phyloP scores from a whole-genome alignment of 2,329 filamentous ascomycete species.

The Rhynchosporium graminicola region DNA sequence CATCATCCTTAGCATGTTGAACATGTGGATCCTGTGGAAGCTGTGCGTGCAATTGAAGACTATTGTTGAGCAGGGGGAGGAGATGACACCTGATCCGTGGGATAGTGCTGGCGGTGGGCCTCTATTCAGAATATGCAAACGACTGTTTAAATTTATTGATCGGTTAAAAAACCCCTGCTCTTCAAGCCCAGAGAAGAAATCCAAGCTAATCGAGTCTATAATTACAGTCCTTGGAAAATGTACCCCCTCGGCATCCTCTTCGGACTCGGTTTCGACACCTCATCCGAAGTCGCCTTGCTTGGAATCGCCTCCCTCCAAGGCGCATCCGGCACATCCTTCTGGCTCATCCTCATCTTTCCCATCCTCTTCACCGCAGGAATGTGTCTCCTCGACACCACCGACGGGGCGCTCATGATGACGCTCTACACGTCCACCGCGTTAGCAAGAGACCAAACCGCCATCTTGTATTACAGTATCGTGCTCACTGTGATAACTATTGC shows the following conservation, averaged over 20 bases:
- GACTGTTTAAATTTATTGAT: constrained; percentile 73
- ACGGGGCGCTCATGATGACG: constrained; percentile 93
- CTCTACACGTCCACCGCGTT: constrained; percentile 82
- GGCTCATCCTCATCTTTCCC: constrained; percentile 92
- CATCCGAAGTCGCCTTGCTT: constrained; percentile 87
- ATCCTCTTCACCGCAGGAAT: constrained; percentile 93
- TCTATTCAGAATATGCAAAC: constrained; percentile 69
- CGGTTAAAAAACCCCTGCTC: constrained; percentile 22
- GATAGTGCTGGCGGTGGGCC: constrained; percentile 65
- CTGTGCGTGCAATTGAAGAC: constrained; percentile 56
- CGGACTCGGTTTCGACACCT: constrained; percentile 93
- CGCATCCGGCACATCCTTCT: constrained; percentile 82
- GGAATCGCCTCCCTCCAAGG: constrained; percentile 89
- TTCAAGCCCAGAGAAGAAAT: neutral
- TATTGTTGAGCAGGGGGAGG: constrained; percentile 33
- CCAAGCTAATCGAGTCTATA: neutral
- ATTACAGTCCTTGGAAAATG: constrained; percentile 81
- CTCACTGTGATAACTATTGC: constrained; percentile 42
- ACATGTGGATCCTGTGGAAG: constrained; percentile 81
- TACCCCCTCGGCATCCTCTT: constrained; percentile 87
- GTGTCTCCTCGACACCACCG: constrained; percentile 90
- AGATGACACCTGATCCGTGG: constrained; percentile 37
- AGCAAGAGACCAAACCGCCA: constrained; percentile 79
- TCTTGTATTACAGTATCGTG: constrained; percentile 79
- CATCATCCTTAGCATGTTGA: constrained; percentile 78